Evolutionary conservation across 73 alveolate genomes (phyloP).

Genomic region (Symbiodinium natans): DNA sequence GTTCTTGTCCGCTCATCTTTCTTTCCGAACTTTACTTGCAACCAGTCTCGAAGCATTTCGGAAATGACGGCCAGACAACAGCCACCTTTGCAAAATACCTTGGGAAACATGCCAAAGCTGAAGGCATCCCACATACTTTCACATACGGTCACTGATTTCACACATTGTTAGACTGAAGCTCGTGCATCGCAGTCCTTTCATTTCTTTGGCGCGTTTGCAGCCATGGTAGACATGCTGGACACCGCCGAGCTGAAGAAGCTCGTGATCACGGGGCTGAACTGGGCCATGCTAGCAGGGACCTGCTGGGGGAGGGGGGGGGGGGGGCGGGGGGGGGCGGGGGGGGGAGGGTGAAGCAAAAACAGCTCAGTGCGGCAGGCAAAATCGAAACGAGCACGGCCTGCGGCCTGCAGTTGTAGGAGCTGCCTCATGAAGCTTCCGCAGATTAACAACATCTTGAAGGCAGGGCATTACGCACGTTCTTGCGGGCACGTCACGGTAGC

Average conservation of each 20-base stretch:
- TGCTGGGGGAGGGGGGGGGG: background rate
- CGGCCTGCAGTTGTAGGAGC: slow-evolving; percentile 48
- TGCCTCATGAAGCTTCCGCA: slow-evolving; percentile 90
- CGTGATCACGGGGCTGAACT: slow-evolving; percentile 60
- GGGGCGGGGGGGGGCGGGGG: background rate
- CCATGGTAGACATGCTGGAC: slow-evolving; percentile 65
- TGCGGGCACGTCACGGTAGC: background rate
- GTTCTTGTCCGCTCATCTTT: background rate
- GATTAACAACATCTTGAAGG: slow-evolving; percentile 88
- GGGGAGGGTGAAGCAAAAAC: background rate
- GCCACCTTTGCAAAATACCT: background rate
- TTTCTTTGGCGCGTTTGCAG: too few relatives aligned
- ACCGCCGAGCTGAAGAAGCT: slow-evolving; percentile 29
- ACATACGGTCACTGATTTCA: too few relatives aligned
- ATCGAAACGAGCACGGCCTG: background rate
- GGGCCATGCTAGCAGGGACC: slow-evolving; percentile 93
- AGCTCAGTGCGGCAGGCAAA: background rate
- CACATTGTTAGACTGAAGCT: too few relatives aligned
- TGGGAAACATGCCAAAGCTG: background rate
- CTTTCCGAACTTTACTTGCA: background rate
- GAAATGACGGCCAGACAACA: background rate
- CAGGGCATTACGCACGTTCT: background rate
- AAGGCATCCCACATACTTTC: too few relatives aligned
- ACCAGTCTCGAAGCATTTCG: background rate
- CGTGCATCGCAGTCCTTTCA: too few relatives aligned